Percentiles rank a stretch among this genome's conserved stretches.
These are phyloP conservation scores for Platanus orientalis DNA, from an alignment of 164 flowering plant genomes.

Conservation along the genomic window DNA sequence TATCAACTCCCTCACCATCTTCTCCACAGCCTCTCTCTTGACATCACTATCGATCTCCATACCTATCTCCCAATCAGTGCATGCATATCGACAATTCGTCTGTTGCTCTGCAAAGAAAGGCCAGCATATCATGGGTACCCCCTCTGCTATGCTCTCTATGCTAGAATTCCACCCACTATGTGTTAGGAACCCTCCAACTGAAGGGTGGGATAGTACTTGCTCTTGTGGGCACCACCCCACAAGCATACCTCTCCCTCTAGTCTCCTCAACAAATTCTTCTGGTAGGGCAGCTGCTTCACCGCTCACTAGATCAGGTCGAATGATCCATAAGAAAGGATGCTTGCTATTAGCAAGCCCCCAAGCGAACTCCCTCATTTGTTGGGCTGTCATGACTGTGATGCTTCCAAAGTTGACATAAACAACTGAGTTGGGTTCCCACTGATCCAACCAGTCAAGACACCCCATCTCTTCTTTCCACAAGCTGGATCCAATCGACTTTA, in stretches of 20 bases:
- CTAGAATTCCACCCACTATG: slow-evolving; percentile 35
- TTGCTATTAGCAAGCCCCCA: no score
- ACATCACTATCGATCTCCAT: no score
- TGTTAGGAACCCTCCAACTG: slow-evolving; percentile 28
- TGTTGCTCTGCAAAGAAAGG: no score
- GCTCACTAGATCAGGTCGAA: slow-evolving; percentile 34
- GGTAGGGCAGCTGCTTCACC: slow-evolving; percentile 30
- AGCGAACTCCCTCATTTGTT: slow-evolving; percentile 43
- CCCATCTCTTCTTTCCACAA: slow-evolving; percentile 45
- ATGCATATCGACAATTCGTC: no score
- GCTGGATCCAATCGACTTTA: slow-evolving; percentile 25
- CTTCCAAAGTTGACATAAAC: no score
- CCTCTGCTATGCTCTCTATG: slow-evolving; percentile 18
- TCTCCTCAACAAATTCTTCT: slow-evolving; percentile 24
- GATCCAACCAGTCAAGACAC: slow-evolving; percentile 39
- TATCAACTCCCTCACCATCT: slow-evolving; percentile 37
- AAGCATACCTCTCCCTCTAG: slow-evolving; percentile 25
- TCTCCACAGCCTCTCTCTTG: no score
- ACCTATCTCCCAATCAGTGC: no score
- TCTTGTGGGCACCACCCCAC: slow-evolving; percentile 48
- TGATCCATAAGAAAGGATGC: no score
- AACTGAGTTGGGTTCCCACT: slow-evolving; percentile 45
- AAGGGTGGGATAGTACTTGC: slow-evolving; percentile 20
- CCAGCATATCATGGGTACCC: no score
- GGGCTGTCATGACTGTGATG: slow-evolving; percentile 25